Base-by-base conservation (phyloP, 2,329 filamentous ascomycete genomes). In the Stachybotrys echinatus region DNA sequence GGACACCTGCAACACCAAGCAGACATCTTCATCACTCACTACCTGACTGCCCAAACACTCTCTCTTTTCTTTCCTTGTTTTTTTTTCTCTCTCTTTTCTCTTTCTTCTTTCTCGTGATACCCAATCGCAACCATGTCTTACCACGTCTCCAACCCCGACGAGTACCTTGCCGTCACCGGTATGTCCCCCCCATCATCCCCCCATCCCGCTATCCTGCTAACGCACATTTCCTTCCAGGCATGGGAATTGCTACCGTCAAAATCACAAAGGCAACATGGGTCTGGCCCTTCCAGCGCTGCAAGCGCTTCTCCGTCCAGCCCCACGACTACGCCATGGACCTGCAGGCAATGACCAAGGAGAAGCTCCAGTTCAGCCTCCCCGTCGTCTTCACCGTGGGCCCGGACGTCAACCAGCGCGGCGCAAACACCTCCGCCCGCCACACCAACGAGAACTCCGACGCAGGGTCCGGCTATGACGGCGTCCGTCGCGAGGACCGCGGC, bases 271-370 rank as follows among this genome's bases (percentile, higher is more conserved):
- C 89, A 56, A 77, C 84, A 49, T 84, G 86, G 72, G 76, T 90
- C 18, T 79, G 77, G 69, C 87, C 87, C 49, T 82, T 88, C 55
- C 87, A 92, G 69, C 79, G 83, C 62, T 83, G 72, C 66, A 76
- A 70, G 50, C 75, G 77, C 60, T 81, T 81, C 67, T 80, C 75
- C 54, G 84, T 88, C 60, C 85, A 85, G 56, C 87, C 87, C 0
- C 88, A 89, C 62, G 89, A 95, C 69, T 92, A 94, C 68, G 82
- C 80, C 51, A 88, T 95, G 77, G 84, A 84, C 50, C 74, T 95
- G 2, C 88, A 92, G 64, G 89, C 89, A 50, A 95, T 95, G 89
- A 95, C 89, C 18, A 83, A 85, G 59, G 90, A 95, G 72, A 95
- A 95, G 67, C 77, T 94, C 3, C 87, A 92, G 55, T 92, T 94